A percentile compares a stretch with the other conserved stretches of the same genome.
Evolutionary conservation across 2,329 filamentous ascomycete genomes (phyloP).

Genomic region (Aspergillus cejpii): DNA sequence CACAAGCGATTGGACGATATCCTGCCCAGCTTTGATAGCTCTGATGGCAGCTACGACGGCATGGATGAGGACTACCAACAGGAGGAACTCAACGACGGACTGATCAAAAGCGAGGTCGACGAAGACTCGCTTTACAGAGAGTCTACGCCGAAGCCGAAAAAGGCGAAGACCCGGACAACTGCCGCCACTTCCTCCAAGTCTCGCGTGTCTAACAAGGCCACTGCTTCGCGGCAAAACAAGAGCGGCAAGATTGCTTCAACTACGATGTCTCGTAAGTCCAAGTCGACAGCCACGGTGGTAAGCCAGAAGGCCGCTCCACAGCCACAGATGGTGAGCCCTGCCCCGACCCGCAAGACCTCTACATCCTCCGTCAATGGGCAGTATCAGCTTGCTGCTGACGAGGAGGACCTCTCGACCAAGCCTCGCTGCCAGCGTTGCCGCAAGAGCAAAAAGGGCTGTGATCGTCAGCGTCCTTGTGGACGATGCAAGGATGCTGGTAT

Average conservation of each 20-base stretch:
- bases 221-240: constrained; percentile 26
- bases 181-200: constrained; percentile 28
- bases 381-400: constrained; percentile 58
- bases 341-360: constrained; percentile 49
- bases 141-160: constrained; percentile 44
- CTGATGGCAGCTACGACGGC: constrained; percentile 57
- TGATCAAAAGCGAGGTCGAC: constrained; percentile 52
- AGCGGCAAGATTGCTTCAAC: constrained; percentile 30
- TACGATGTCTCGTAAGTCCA: constrained; percentile 36
- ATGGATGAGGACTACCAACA: constrained; percentile 50
- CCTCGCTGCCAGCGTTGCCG: constrained; percentile 96
- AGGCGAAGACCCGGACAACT: constrained; percentile 46
- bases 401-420: constrained; percentile 89
- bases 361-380: constrained; percentile 58
- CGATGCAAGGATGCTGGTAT: constrained; percentile 95
- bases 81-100: constrained; percentile 47
- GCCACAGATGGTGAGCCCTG: constrained; percentile 33
- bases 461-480: constrained; percentile 89
- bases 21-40: constrained; percentile 52
- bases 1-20: constrained; percentile 48
- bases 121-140: constrained; percentile 34
- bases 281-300: constrained; percentile 20
- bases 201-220: constrained; percentile 29
- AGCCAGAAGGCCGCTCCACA: constrained; percentile 39
- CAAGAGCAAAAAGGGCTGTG: constrained; percentile 99